phyloP scores from a whole-genome alignment of 371 early-diverging fungal genomes.

The Funneliformis caledonium region DNA sequence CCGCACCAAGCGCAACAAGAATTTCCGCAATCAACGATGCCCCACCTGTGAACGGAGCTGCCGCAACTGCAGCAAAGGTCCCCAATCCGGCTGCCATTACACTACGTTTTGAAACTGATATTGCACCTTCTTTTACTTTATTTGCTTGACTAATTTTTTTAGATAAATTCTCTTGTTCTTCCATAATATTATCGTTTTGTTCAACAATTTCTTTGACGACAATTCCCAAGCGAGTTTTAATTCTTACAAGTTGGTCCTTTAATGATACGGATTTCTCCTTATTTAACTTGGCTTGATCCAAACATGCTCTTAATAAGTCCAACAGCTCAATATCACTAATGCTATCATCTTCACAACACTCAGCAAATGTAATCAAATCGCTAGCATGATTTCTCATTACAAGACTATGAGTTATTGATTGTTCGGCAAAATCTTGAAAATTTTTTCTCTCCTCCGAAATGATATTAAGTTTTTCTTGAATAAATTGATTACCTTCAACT shows the following conservation, averaged over 20 bases:
- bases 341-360: neutral
- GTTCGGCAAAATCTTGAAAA: no score
- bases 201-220: neutral
- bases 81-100: neutral
- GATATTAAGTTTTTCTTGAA: no score
- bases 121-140: neutral
- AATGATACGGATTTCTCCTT: neutral
- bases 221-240: neutral
- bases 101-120: neutral
- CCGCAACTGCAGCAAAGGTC: neutral
- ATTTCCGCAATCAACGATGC: neutral
- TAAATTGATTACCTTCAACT: no score
- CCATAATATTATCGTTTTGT: neutral
- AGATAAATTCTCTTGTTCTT: neutral
- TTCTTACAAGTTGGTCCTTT: neutral
- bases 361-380: no score
- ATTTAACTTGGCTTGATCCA: neutral
- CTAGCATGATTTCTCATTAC: no score
- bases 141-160: neutral
- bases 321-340: neutral
- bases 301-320: neutral
- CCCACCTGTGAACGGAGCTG: neutral
- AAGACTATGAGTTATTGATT: no score
- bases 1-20: no score
- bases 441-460: no score